Evolutionary conservation across 768 basidiomycete genomes (phyloP), one percentile per base, ranked within the genome.

Genomic region (Suillus luteus): DNA sequence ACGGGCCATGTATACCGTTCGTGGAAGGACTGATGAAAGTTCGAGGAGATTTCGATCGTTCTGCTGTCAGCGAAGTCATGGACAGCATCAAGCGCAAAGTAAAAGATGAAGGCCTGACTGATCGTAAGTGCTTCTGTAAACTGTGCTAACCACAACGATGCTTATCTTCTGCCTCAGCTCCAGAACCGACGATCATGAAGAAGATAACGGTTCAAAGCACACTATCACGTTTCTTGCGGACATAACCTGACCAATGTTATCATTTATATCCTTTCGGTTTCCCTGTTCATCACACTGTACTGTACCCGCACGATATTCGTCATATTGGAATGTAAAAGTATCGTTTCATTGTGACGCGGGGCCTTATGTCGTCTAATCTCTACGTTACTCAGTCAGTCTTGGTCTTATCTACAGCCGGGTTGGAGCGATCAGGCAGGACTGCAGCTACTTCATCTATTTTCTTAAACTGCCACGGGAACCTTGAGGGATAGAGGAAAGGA

Each of bases 381-480:
- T 60, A 62, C 65, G 60, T 69, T 70, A 68, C 46, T 78, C 69
- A 85, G 58, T 85, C 83, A 3, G 76, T 82, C 75, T 85, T 84
- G 55, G 80, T 67, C 68, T 83, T 82, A 64, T 83, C 80, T 38
- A 68, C 62, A 59, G 68, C 72, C 27, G 69, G 33, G 67, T 75
- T 71, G 5, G 91, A 89, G 66, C 85, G 83, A 71, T 94, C 90
- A 1, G 93, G 94, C 43, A 96, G 77, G 10, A 73, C 79, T 5
- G 86, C 89, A 7, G 92, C 94, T 5, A 93, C 82, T 64, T 88
- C 87, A 71, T 99, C 96, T 64, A 99, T 98, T 79, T 94, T 95
- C 77, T 81, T 89, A 79, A 97, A 99, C 74, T 99, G 97, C 89
- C 93, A 98, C 0, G 92, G 92, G 82, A 99, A 99, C 61, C 92